These are phyloP conservation scores for Nematodospora anomalae DNA, from an alignment of 1,139 yeast species.

Conservation along the genomic window DNA sequence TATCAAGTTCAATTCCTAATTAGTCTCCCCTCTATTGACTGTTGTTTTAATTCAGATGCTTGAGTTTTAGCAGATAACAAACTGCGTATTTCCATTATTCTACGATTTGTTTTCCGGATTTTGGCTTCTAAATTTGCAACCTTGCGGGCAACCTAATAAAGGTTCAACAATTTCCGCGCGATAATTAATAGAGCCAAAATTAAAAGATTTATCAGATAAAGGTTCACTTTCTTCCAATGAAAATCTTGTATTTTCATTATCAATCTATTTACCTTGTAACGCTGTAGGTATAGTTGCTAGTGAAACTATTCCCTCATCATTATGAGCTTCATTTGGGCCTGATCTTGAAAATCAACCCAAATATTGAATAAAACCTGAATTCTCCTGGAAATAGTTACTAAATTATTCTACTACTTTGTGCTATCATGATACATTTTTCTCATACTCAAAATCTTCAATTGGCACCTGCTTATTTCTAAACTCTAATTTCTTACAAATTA, in stretches of 20 bases:
- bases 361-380: constrained; percentile 58
- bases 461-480: constrained; percentile 30
- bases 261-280: constrained; percentile 7
- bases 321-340: constrained; percentile 56
- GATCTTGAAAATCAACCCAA: constrained; percentile 66
- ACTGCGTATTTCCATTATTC: constrained; percentile 23
- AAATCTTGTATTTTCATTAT: constrained; percentile 7
- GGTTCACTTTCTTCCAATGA: constrained; percentile 7
- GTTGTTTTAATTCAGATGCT: constrained; percentile 56
- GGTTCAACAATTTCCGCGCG: constrained; percentile 55
- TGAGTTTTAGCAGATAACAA: constrained; percentile 49
- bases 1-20: constrained; percentile 37
- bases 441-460: constrained; percentile 39
- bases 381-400: constrained; percentile 39
- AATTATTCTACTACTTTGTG: constrained; percentile 4
- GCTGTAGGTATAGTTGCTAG: constrained; percentile 43
- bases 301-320: constrained; percentile 44
- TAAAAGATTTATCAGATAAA: constrained; percentile 17
- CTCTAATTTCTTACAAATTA: constrained; percentile 16
- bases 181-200: constrained; percentile 28
- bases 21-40: constrained; percentile 57
- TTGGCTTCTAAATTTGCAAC: constrained; percentile 57
- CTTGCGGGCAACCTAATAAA: constrained; percentile 63
- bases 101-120: constrained; percentile 36
- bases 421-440: constrained; percentile 24